These are phyloP conservation scores for Calocera viscosa DNA, from an alignment of 768 basidiomycete species.

Conservation along the genomic window DNA sequence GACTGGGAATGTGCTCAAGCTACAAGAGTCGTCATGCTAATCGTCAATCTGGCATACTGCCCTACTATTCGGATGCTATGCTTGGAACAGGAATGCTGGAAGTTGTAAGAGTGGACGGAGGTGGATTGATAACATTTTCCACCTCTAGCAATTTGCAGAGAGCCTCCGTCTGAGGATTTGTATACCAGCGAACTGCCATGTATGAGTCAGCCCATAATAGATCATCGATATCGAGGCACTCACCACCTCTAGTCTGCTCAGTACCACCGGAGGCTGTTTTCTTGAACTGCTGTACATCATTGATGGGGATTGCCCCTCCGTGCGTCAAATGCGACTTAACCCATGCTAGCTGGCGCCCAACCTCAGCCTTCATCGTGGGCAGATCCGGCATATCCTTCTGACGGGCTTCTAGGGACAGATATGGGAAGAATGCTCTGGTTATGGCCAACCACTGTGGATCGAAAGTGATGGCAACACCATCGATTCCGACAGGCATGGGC, in stretches of 20 bases:
- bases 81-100: not conserved
- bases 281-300: constrained; percentile 52
- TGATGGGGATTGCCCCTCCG: constrained; percentile 29
- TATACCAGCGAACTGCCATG: constrained; percentile 54
- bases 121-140: constrained; percentile 53
- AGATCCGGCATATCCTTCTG: constrained; percentile 51
- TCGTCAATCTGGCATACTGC: too few species aligned
- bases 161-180: constrained; percentile 80
- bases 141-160: constrained; percentile 71
- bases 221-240: not conserved
- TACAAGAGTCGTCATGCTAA: too few species aligned
- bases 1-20: too few species aligned
- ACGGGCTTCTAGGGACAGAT: constrained; percentile 42
- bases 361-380: constrained; percentile 37
- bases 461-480: constrained; percentile 37
- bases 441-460: constrained; percentile 94
- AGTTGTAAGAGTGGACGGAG: constrained; percentile 18
- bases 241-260: constrained; percentile 10
- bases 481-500: constrained; percentile 11
- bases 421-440: constrained; percentile 70
- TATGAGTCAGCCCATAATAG: constrained; percentile 4
- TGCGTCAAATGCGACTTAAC: constrained; percentile 42
- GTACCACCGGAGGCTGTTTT: constrained; percentile 50
- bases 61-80: too few species aligned
- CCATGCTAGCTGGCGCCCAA: constrained; percentile 54